Evolutionary conservation across 139 green algal species (phyloP), one percentile per base, ranked within the genome.

Genomic region (Chlorella ohadii): DNA sequence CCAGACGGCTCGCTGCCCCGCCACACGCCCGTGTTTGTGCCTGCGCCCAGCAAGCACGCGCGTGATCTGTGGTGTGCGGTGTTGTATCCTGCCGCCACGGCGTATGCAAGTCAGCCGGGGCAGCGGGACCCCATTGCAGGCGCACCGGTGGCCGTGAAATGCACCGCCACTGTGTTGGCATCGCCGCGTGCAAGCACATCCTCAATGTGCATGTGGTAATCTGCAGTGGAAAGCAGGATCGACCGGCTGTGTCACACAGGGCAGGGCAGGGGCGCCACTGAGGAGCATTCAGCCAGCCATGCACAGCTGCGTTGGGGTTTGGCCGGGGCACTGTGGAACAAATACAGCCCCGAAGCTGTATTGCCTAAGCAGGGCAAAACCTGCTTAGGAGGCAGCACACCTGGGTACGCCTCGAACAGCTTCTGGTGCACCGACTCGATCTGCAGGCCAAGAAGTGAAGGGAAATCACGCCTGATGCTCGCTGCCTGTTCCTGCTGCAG

Each of bases 11-110:
- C 56, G 34, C 33, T 31, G 34, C 34, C 74, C 7, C 74, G 74
- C 74, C 74, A 81, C 34, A 36, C 56, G 4, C 74, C 74, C 57
- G 68, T 71, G 55, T 68, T 70, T 0, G 74, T 81, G 74, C 74
- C 74, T 81, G 56, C 74, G 51, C 0, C 0, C 22, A 28, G 19
- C 38, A 27, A 27, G 22, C 4, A n/a, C n/a, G n/a, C n/a, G n/a
- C n/a, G n/a, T n/a, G n/a, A n/a, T n/a, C n/a, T n/a, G n/a, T n/a
- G n/a, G n/a, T n/a, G n/a, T n/a, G n/a, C n/a, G n/a, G n/a, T n/a
- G n/a, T n/a, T n/a, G n/a, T n/a, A n/a, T n/a, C n/a, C n/a, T n/a
- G n/a, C n/a, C n/a, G n/a, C n/a, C n/a, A n/a, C n/a, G n/a, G n/a
- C 7, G 28, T 3, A 67, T n/a, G 61, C 34, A 38, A 71, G 28